Evolutionary conservation across 768 basidiomycete species (phyloP).

Genomic region (Coprinellus micaceus): DNA sequence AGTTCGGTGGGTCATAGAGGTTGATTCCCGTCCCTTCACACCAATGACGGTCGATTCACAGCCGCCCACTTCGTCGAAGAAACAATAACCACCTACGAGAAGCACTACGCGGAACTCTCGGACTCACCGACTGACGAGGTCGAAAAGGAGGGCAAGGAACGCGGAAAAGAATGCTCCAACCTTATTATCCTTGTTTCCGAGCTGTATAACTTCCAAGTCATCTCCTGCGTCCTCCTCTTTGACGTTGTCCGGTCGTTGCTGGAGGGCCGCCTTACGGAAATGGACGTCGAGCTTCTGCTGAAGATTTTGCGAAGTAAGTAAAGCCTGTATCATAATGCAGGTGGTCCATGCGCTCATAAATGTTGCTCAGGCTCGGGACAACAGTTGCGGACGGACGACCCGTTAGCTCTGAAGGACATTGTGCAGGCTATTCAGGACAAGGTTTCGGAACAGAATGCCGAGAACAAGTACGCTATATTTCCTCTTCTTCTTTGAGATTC

Average conservation of each 20-base stretch:
- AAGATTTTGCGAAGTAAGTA: constrained; percentile 77
- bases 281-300: constrained; percentile 81
- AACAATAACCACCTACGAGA: constrained; percentile 64
- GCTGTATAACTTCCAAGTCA: constrained; percentile 93
- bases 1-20: constrained; percentile 72
- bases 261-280: constrained; percentile 61
- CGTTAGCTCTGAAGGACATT: constrained; percentile 88
- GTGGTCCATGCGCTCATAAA: too few species aligned
- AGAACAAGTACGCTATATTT: constrained; percentile 43
- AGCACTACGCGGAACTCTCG: constrained; percentile 37
- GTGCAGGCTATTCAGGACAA: constrained; percentile 76
- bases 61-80: constrained; percentile 75
- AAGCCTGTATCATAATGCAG: too few species aligned
- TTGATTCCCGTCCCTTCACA: constrained; percentile 22
- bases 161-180: constrained; percentile 88
- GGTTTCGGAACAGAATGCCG: constrained; percentile 46
- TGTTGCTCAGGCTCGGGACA: constrained; percentile 78
- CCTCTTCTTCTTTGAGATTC: not conserved
- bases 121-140: constrained; percentile 5
- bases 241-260: constrained; percentile 82
- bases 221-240: constrained; percentile 85
- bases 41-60: not conserved
- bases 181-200: constrained; percentile 85
- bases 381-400: constrained; percentile 89
- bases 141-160: constrained; percentile 28